Evolutionary conservation across 306 rosid genomes (phyloP).

Genomic region (Prunus mume): DNA sequence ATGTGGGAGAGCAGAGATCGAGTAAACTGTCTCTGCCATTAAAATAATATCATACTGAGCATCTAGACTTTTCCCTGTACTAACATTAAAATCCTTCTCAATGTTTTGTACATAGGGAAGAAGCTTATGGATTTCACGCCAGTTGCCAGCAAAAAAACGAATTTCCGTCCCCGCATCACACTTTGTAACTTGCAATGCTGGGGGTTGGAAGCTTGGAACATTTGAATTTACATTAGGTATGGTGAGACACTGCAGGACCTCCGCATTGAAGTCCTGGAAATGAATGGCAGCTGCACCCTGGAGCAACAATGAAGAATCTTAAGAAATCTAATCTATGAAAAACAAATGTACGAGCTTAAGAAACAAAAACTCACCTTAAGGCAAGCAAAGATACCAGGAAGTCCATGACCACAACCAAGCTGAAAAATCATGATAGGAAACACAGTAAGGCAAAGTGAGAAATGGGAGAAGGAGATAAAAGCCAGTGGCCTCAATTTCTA

Average conservation of each 20-base stretch:
- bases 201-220: constrained; percentile 26
- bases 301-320: constrained; percentile 25
- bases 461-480: not conserved
- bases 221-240: constrained; percentile 75
- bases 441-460: constrained; percentile 2
- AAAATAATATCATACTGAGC: constrained; percentile 77
- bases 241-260: constrained; percentile 78
- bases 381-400: constrained; percentile 86
- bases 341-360: constrained; percentile 3
- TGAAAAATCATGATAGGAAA: constrained; percentile 42
- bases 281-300: constrained; percentile 80
- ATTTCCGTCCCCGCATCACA: constrained; percentile 35
- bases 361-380: constrained; percentile 58
- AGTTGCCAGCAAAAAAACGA: constrained; percentile 88
- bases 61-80: constrained; percentile 19
- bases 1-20: constrained; percentile 55
- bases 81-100: constrained; percentile 15
- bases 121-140: constrained; percentile 78
- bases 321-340: not conserved
- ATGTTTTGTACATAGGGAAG: constrained; percentile 48
- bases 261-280: constrained; percentile 94
- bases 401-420: constrained; percentile 97
- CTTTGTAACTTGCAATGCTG: constrained; percentile 24
- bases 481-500: not conserved
- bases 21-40: constrained; percentile 97